Conservation (phyloP, 2,329 filamentous ascomycete species). For the Gnomoniopsis sp. region DNA sequence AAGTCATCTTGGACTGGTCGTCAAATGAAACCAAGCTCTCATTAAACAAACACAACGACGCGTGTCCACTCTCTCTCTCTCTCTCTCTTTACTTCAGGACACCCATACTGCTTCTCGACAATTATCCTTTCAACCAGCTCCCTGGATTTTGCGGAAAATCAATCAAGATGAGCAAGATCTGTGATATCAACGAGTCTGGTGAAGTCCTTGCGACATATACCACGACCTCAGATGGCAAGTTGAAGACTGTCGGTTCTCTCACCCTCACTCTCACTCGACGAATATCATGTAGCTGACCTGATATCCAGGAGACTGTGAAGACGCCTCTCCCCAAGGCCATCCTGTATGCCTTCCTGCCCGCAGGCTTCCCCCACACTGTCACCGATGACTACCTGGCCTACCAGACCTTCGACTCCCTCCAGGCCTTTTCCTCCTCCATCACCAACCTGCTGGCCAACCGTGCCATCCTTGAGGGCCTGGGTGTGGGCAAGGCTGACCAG, state of each 20-base stretch:
- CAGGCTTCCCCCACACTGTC: constrained; percentile 85
- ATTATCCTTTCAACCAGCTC: too few relatives aligned
- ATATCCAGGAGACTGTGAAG: constrained; percentile 30
- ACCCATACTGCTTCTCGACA: neutral
- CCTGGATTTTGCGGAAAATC: too few relatives aligned
- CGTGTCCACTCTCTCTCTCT: too few relatives aligned
- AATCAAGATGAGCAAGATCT: constrained; percentile 28
- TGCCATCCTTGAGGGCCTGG: constrained; percentile 75
- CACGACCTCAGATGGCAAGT: constrained; percentile 21
- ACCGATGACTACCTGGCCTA: constrained; percentile 79
- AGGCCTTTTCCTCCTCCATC: constrained; percentile 82
- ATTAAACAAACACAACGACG: too few relatives aligned
- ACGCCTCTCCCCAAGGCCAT: constrained; percentile 35
- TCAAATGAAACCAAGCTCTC: too few relatives aligned
- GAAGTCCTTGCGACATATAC: constrained; percentile 34
- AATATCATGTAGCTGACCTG: neutral
- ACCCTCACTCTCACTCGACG: neutral
- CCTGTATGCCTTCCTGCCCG: constrained; percentile 76
- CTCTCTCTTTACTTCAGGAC: too few relatives aligned
- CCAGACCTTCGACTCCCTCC: constrained; percentile 69
- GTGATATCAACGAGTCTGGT: constrained; percentile 35
- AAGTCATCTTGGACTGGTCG: neutral
- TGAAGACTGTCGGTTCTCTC: constrained; percentile 24
- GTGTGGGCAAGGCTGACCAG: constrained; percentile 75
- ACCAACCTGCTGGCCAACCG: constrained; percentile 75